Evolutionary conservation across 805 yeast species (phyloP), one percentile per base, ranked within the genome.

Genomic region (Sugiyamaella mastotermitis): DNA sequence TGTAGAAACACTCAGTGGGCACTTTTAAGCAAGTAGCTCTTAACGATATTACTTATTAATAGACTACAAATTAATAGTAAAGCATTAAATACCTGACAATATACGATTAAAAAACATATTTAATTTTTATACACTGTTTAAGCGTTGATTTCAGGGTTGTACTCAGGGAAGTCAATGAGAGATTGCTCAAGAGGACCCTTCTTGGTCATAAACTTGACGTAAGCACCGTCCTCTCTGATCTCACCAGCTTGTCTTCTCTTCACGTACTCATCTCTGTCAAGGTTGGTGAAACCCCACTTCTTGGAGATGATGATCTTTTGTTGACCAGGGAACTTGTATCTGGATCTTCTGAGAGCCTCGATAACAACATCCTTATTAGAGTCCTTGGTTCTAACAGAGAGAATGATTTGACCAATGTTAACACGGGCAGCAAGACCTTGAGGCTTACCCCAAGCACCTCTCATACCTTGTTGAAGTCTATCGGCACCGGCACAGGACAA

Each of bases 401-500:
- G 80, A 69, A 92, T 80, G 69, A 92, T 81, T 78, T 92, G 98
- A 67, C 98, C 98, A 72, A 92, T 92, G 76, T 75, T 75, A 69
- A 92, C 97, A 74, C 98, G 87, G 64, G 98, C 98, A 62, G 97
- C 98, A 65, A 87, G 78, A 80, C 98, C 98, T 64, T 88, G 96
- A 65, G 98, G 98, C 80, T 92, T 92, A 87, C 98, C 98, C 97
- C 97, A 92, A 69, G 98, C 98, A 80, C 94, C 94, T 86, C 98
- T 90, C 98, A 92, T 92, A 88, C 98, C 98, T 78, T 92, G 97
- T 79, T 92, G 98, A 76, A 92, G 82, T 84, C 98, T 87, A 90
- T 92, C 98, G 70, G 98, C 98, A 85, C 98, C 98, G 78, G 98
- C 98, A 80, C 98, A 92, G 67, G 98, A 92, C 95, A 92, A 87